Base-by-base conservation (phyloP, 1,139 yeast species). In the Blastobotrys malaysiensis region DNA sequence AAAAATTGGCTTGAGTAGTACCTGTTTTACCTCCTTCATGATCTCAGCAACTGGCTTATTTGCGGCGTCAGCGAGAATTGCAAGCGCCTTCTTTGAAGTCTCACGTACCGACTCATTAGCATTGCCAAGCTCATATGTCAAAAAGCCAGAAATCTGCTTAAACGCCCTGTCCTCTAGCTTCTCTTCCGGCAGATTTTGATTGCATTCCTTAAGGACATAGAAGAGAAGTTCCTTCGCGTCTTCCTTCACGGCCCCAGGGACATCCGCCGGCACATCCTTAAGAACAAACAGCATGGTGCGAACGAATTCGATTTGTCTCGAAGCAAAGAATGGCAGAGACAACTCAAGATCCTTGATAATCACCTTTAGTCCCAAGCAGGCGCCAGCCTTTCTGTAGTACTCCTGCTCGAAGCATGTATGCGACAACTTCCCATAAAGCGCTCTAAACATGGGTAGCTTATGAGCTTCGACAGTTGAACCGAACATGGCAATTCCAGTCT, bases 331-430 rank as follows among this genome's bases (percentile, higher is more conserved):
- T 1, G 77, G 73, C 1, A 82, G 74, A 1, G 96, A 88, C 48
- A 88, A 80, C 1, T 75, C 78, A 47, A 88, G 73, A 51, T 85
- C 89, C 52, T 81, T 80, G 45, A 89, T 78, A 73, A 93, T 75
- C 1, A 90, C 81, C 61, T 82, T 78, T 52, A 95, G 75, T 26
- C 99, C 99, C 19, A 88, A 67, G 45, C 93, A 83, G 27, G 98
- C 98, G 9, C 98, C 98, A 19, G 88, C 77, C 63, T 95, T 93
- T 43, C 84, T 78, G 67, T 86, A 88, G 69, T 88, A 91, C 49
- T 82, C 85, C 67, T 89, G 97, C 59, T 88, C 95, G 67, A 88
- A 93, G 69, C 99, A 93, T 56, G 89, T 81, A 66, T 93, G 99
- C 49, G 95, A 84, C 62, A 93, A 86, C 55, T 85, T 84, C 54